Evolutionary conservation across 1,284 basidiomycete genomes (phyloP).

Genomic region (Schizophyllum amplum): DNA sequence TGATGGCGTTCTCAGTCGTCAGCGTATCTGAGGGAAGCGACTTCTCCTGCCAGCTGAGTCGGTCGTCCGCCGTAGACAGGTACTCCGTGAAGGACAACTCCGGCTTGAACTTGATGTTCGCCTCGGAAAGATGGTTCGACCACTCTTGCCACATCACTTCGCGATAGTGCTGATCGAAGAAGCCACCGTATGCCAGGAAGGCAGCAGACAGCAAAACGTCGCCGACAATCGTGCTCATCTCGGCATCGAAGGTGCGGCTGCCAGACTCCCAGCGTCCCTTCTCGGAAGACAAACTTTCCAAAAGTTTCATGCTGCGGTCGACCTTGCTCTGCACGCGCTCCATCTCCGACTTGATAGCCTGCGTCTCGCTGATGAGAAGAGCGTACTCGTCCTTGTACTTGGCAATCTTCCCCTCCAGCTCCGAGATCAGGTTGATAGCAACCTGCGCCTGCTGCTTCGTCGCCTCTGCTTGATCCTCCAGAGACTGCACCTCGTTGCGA

Average conservation of each 20-base stretch:
- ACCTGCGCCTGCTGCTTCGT: slow-evolving; percentile 89
- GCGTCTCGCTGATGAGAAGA: slow-evolving; percentile 92
- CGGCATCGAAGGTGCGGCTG: slow-evolving; percentile 93
- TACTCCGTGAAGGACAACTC: slow-evolving; percentile 94
- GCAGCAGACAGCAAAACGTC: slow-evolving; percentile 95
- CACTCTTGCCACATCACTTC: slow-evolving; percentile 97
- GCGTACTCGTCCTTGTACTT: slow-evolving; percentile 98
- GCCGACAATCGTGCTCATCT: slow-evolving; percentile 98
- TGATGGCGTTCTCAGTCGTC: slow-evolving; percentile 98
- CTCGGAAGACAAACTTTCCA: slow-evolving; percentile 94
- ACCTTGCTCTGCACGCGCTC: slow-evolving; percentile 96
- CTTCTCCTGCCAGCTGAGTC: slow-evolving; percentile 93
- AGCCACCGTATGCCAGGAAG: slow-evolving; percentile 95
- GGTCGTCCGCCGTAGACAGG: slow-evolving; percentile 94
- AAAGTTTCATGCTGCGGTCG: slow-evolving; percentile 91
- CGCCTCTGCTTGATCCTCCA: slow-evolving; percentile 87
- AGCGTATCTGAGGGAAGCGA: slow-evolving; percentile 92
- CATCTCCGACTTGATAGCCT: slow-evolving; percentile 98
- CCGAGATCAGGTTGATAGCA: slow-evolving; percentile 88
- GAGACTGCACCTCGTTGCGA: slow-evolving; percentile 89
- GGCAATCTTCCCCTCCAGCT: slow-evolving; percentile 89
- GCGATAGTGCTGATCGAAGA: slow-evolving; percentile 98
- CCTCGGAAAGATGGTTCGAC: slow-evolving; percentile 82
- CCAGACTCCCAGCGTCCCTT: slow-evolving; percentile 91
- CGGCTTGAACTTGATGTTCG: slow-evolving; percentile 88